Percentiles rank a stretch among this genome's conserved stretches.
These are phyloP conservation scores for Heimioporus sp. DNA, from an alignment of 768 basidiomycete genomes.

Conservation along the genomic window DNA sequence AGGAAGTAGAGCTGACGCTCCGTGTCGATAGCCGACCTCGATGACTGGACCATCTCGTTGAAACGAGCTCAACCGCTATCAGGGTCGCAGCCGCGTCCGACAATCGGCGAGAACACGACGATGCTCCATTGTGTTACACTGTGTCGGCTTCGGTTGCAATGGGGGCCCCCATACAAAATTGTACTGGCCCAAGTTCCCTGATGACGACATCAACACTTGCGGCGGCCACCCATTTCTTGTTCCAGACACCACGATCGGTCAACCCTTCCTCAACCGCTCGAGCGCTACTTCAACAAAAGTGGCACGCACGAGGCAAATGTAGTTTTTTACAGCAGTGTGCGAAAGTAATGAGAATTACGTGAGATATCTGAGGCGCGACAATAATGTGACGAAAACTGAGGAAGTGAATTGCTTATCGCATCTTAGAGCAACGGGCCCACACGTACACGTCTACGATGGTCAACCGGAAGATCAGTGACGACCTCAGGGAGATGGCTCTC, in stretches of 20 bases:
- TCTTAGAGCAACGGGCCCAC: too few relatives aligned
- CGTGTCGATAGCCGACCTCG: slow-evolving; percentile 92
- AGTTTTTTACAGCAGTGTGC: too few relatives aligned
- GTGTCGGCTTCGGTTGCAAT: slow-evolving; percentile 74
- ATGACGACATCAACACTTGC: slow-evolving; percentile 73
- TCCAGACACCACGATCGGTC: slow-evolving; percentile 83
- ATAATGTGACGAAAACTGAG: too few relatives aligned
- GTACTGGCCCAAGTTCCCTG: slow-evolving; percentile 77
- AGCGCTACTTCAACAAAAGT: slow-evolving; percentile 58
- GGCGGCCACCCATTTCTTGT: slow-evolving; percentile 74
- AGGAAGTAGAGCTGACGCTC: slow-evolving; percentile 87
- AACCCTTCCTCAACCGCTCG: slow-evolving; percentile 69
- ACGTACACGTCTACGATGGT: too few relatives aligned
- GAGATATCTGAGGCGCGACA: too few relatives aligned
- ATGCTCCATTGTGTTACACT: slow-evolving; percentile 93
- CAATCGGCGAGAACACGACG: slow-evolving; percentile 78
- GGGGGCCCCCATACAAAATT: slow-evolving; percentile 76
- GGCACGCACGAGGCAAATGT: slow-evolving; percentile 87
- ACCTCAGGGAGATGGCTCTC: too few relatives aligned
- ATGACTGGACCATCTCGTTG: slow-evolving; percentile 81
- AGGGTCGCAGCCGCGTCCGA: slow-evolving; percentile 93
- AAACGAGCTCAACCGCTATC: slow-evolving; percentile 76
- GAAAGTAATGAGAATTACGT: too few relatives aligned
- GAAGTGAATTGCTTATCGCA: too few relatives aligned
- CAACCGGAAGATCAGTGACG: too few relatives aligned